Conservation (phyloP, 805 yeast genomes). For the Debaryomyces maramus region DNA sequence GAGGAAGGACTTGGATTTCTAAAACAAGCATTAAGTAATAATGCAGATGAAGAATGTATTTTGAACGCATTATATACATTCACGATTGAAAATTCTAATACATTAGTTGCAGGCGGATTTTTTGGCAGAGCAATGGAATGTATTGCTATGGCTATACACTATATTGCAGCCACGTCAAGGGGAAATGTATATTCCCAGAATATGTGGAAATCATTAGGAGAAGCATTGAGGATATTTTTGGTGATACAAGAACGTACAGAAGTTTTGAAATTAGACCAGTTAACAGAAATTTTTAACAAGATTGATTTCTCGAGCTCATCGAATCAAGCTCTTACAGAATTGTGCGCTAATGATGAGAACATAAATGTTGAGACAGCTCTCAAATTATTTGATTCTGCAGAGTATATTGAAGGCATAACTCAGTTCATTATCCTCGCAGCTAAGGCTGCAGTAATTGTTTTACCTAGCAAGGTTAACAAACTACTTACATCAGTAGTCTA, state of each 20-base stretch:
- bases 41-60: slow-evolving; percentile 50
- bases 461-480: slow-evolving; percentile 43
- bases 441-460: slow-evolving; percentile 40
- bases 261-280: slow-evolving; percentile 44
- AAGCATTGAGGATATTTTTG: slow-evolving; percentile 54
- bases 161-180: slow-evolving; percentile 38
- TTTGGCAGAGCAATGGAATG: slow-evolving; percentile 61
- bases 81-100: slow-evolving; percentile 52
- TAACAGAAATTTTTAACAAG: slow-evolving; percentile 20
- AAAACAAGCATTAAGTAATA: slow-evolving; percentile 36
- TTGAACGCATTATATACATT: slow-evolving; percentile 58
- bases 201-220: slow-evolving; percentile 68
- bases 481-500: slow-evolving; percentile 52
- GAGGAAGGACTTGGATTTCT: slow-evolving; percentile 56
- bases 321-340: slow-evolving; percentile 23
- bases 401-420: slow-evolving; percentile 32
- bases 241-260: slow-evolving; percentile 54
- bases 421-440: slow-evolving; percentile 47
- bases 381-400: slow-evolving; percentile 13
- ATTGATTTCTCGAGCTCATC: slow-evolving; percentile 10
- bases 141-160: slow-evolving; percentile 48
- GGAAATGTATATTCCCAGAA: slow-evolving; percentile 43
- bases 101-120: slow-evolving; percentile 58
- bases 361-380: slow-evolving; percentile 20
- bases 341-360: slow-evolving; percentile 8